Conservation (phyloP, 805 yeast genomes). For the Myxozyma neotropica region DNA sequence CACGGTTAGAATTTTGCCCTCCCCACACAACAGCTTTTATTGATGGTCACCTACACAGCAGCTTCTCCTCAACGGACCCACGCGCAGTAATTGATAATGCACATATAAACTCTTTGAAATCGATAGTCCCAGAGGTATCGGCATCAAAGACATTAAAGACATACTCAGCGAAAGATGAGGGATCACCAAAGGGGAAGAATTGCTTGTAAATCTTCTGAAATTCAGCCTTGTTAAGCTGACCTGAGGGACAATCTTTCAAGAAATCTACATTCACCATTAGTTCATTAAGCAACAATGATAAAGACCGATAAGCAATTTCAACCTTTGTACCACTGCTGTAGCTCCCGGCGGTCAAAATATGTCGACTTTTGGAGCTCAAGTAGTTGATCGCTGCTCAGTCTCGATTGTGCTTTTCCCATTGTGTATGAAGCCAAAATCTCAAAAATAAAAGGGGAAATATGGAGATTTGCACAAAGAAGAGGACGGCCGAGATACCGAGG, state of each 20-base stretch:
- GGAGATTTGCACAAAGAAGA: not conserved
- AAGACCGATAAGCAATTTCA: too few species aligned
- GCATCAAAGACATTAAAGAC: slow-evolving; percentile 88
- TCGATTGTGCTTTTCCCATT: slow-evolving; percentile 96
- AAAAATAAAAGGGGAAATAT: not conserved
- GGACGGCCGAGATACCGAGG: not conserved
- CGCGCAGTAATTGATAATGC: slow-evolving; percentile 85
- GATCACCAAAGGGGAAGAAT: slow-evolving; percentile 98
- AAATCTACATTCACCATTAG: too few species aligned
- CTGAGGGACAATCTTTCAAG: slow-evolving; percentile 88
- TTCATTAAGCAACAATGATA: too few species aligned
- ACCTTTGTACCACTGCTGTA: slow-evolving; percentile 97
- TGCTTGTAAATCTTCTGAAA: slow-evolving; percentile 91
- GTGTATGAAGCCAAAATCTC: not conserved
- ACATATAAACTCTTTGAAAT: slow-evolving; percentile 88
- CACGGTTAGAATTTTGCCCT: too few species aligned
- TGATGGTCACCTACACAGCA: slow-evolving; percentile 43
- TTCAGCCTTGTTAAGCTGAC: slow-evolving; percentile 82
- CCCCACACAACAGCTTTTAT: too few species aligned
- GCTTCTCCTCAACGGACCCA: slow-evolving; percentile 73
- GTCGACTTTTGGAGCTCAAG: slow-evolving; percentile 81
- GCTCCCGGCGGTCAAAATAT: slow-evolving; percentile 86
- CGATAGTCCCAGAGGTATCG: slow-evolving; percentile 77
- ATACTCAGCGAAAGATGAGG: slow-evolving; percentile 83
- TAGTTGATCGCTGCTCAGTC: slow-evolving; percentile 86